Evolutionary conservation across 345 rosid species (phyloP).

Genomic region (Syzygium aromaticum): DNA sequence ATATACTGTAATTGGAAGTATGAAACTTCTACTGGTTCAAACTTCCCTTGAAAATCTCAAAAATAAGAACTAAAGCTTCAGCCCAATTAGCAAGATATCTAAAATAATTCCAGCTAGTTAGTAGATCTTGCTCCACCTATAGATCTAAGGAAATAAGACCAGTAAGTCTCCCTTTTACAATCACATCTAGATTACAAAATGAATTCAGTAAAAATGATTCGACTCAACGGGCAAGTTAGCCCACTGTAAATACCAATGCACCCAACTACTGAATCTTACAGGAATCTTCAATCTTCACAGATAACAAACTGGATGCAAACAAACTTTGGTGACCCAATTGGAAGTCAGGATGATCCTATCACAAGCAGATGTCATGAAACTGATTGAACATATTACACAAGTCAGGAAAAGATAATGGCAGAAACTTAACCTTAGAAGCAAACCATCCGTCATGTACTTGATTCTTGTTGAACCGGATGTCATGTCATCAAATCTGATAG

Average conservation of each 20-base stretch:
- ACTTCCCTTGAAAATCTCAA: background rate
- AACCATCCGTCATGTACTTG: constrained; percentile 92
- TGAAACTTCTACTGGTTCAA: background rate
- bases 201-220: background rate
- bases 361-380: background rate
- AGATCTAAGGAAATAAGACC: background rate
- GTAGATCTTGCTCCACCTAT: background rate
- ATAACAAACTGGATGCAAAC: too few relatives aligned
- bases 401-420: background rate
- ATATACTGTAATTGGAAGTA: background rate
- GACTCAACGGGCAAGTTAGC: background rate
- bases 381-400: background rate
- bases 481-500: constrained; percentile 70
- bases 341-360: too few relatives aligned
- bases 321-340: too few relatives aligned
- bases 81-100: background rate
- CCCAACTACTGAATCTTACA: background rate
- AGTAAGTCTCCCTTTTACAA: background rate
- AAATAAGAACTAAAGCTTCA: background rate
- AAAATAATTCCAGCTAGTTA: background rate
- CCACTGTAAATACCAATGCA: background rate
- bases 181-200: background rate
- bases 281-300: background rate
- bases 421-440: constrained; percentile 53
- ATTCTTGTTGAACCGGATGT: constrained; percentile 65